Evolutionary conservation across 495 filamentous ascomycete species (phyloP), one percentile per base, ranked within the genome.

Genomic region (Talaromyces ruber): DNA sequence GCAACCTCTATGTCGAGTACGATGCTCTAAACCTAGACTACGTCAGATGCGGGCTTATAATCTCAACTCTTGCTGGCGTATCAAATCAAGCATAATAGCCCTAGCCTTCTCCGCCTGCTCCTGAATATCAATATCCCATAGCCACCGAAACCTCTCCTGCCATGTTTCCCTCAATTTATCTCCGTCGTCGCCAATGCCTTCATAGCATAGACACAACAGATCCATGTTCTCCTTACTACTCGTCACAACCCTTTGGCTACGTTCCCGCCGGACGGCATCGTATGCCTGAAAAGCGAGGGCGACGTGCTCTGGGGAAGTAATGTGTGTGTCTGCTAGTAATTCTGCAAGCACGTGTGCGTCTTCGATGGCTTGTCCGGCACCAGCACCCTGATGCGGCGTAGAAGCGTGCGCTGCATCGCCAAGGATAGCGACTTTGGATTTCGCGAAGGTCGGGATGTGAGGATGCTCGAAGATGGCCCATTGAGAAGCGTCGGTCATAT

Each of bases 321-420:
- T n/a, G n/a, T n/a, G 43, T 68, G 18, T 79, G 70, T 83, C 74
- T 9, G 75, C 78, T 2, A 90, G 70, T 0, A 90, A 66, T n/a
- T 77, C 74, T 12, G 79, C 74, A 1, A 90, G 71, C 12, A 88
- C 76, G 54, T 80, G 80, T 6, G 85, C 81, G 71, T 90, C 88
- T 66, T 90, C 88, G 32, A 90, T 82, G 3, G 85, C 84, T 72
- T 86, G 82, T 0, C 87, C 86, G 0, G 86, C 86, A 0, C 87
- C 88, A 1, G 86, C 78, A 8, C 86, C 87, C 64, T 89, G 86
- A 65, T 89, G 86, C 0, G 88, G 88, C 3, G 86, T 88, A 0
- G 81, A 80, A 0, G 87, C 86, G 64, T 90, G 88, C 0, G 87
- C 87, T 0, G 88, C 87, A 64, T 90, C 88, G 1, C 88, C 88